Evolutionary conservation across 805 yeast genomes (phyloP), one percentile per base, ranked within the genome.

Genomic region (Ogataea haglerorum): DNA sequence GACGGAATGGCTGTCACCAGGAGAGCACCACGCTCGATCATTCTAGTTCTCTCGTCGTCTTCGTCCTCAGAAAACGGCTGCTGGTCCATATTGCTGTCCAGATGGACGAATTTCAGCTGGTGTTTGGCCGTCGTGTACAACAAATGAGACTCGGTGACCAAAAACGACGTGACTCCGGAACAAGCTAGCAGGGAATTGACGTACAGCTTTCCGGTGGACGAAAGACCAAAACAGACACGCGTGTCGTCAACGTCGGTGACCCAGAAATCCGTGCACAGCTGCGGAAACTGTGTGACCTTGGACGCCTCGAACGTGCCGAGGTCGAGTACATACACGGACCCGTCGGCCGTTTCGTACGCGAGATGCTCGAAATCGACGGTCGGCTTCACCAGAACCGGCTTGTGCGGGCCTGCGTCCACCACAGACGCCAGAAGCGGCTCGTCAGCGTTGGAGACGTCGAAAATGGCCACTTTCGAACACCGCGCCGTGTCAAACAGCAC

Each of bases 21-120:
- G n/a, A 85, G 53, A 0, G 97, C 88, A 1, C 99, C 98, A 49
- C 96, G 74, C 64, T 93, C 99, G 39, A 93, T 82, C 43, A 82
- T 78, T 53, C 99, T 78, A 12, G 83, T 73, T 64, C 97, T 78
- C 65, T 91, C 99, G 61, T 88, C 96, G 23, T 61, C 54, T 26
- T 42, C 45, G 10, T 43, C 45, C 5, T 42, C 38, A 14, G 47
- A 49, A 38, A 53, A 51, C 12, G 58, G 39, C 6, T 52, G 43
- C 6, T 49, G 52, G 18, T 32, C 37, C 15, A 38, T 19, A 17
- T 53, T 54, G 4, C 54, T 45, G 14, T 45, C 34, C 54, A 90
- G 67, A 61, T 89, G 97, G 30, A 86, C 74, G 53, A 91, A 88
- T 57, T 88, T 83, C 45, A 93, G 69, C 47, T 78, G 78, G 46